Base-by-base conservation (phyloP, 306 rosid genomes). In the Cucumis melo region DNA sequence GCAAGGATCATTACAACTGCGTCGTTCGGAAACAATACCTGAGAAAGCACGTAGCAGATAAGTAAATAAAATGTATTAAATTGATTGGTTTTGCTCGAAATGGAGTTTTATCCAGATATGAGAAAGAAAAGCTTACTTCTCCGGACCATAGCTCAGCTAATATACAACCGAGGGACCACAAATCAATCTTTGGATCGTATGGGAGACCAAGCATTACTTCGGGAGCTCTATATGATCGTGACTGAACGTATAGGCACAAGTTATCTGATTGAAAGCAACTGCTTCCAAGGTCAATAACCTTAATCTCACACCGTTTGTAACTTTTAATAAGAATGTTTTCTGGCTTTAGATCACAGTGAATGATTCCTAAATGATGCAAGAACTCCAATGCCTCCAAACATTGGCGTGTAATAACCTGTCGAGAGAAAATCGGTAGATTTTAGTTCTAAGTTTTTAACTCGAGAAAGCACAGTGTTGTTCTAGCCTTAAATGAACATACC, bases 121-220 rank as follows among this genome's bases (percentile, higher is more conserved):
- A 50, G 51, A 80, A 74, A 79, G 17, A 61, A 83, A 71, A 62
- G 81, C 93, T 56, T 90, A 95, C 99, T 83, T 92, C 98, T 38
- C 99, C 99, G 0, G 96, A 92, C 87, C 88, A 92, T 82, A 95
- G 85, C 89, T 95, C 99, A 7, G 97, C 99, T 86, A 95, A 86
- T 81, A 95, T 89, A 66, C 99, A 95, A 79, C 99, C 99, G 7
- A 95, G 96, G 32, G 99, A 95, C 99, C 99, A 95, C 79, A 95
- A 82, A 79, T 95, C 99, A 68, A 95, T 95, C 86, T 87, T 95
- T 58, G 92, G 91, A 42, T 95, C 89, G 78, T 95, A 95, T 19
- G 92, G 89, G 80, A 92, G 96, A 82, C 99, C 99, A 46, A 95
- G 89, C 71, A 95, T 95, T 80, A 95, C 98, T 88, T 95, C 99